A percentile compares a stretch with the other conserved stretches of the same genome.
These are phyloP conservation scores for Ophiostoma triangulosporum DNA, from an alignment of 2,329 filamentous ascomycete genomes.

Conservation along the genomic window DNA sequence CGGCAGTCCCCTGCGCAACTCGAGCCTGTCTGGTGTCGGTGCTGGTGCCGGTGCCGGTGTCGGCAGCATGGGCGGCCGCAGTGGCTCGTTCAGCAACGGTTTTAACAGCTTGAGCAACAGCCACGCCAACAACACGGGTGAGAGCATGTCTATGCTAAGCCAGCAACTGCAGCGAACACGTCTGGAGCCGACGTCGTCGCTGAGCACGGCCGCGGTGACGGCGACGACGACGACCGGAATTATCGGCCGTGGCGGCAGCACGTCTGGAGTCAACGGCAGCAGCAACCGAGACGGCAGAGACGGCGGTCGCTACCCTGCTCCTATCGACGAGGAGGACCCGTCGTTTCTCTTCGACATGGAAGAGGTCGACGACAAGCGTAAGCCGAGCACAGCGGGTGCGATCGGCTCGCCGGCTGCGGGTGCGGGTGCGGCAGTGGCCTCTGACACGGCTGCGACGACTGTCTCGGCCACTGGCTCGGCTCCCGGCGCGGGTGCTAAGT, in stretches of 20 bases:
- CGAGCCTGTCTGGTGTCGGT: conserved; percentile 37
- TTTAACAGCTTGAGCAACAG: conserved; percentile 11
- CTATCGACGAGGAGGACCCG: conserved; percentile 51
- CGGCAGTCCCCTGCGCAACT: conserved; percentile 51
- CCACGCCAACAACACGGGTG: conserved; percentile 13
- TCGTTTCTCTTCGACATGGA: conserved; percentile 55
- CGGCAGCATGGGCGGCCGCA: conserved; percentile 22
- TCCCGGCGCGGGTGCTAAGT: conserved; percentile 11
- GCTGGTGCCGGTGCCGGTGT: conserved; percentile 9
- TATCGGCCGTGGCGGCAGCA: conserved; percentile 18
- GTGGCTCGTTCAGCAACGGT: conserved; percentile 22
- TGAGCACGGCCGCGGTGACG: conserved; percentile 20
- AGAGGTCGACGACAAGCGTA: conserved; percentile 36
- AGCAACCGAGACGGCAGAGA: conserved; percentile 25
- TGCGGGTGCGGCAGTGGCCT: conserved; percentile 1
- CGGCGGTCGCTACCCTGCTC: conserved; percentile 46
- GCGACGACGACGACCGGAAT: conserved; percentile 18
- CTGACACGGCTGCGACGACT: conserved; percentile 13
- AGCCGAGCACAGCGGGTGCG: conserved; percentile 5
- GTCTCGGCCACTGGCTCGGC: background rate
- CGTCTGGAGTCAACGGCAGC: conserved; percentile 19
- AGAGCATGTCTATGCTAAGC: conserved; percentile 44
- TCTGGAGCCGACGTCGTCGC: conserved; percentile 25
- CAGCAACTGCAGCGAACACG: conserved; percentile 50
- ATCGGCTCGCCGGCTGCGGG: conserved; percentile 1